A percentile compares a stretch with the other conserved stretches of the same genome.
Evolutionary conservation across 257 asterid genomes (phyloP).

Genomic region (Knoxia roxburghii): DNA sequence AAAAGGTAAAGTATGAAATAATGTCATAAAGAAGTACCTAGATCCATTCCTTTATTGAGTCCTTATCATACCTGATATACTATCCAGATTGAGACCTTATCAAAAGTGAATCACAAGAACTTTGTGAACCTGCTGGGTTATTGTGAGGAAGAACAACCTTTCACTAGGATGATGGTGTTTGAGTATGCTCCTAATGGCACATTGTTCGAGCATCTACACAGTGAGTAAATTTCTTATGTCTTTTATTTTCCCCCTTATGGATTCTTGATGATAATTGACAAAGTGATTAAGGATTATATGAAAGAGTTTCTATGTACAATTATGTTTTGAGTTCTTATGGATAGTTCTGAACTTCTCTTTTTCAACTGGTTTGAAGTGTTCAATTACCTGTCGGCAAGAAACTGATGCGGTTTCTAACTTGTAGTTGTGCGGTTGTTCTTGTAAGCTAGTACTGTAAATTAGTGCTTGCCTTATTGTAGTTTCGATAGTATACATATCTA

Average conservation of each 20-base stretch:
- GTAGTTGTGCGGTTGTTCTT: too few species aligned
- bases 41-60: not conserved
- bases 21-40: slow-evolving; percentile 1
- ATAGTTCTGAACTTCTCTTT: too few species aligned
- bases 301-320: not conserved
- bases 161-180: slow-evolving; percentile 88
- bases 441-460: too few species aligned
- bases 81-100: slow-evolving; percentile 65
- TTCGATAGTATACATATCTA: too few species aligned
- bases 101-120: slow-evolving; percentile 83
- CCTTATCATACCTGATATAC: slow-evolving; percentile 12
- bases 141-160: slow-evolving; percentile 75
- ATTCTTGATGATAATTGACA: not conserved
- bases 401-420: too few species aligned
- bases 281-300: not conserved
- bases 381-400: too few species aligned
- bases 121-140: slow-evolving; percentile 78
- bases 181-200: slow-evolving; percentile 96
- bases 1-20: slow-evolving; percentile 42
- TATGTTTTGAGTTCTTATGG: not conserved
- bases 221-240: slow-evolving; percentile 40
- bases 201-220: slow-evolving; percentile 84
- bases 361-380: too few species aligned
- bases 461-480: too few species aligned
- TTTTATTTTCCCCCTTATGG: not conserved